Evolutionary conservation across 179 eudicot species (phyloP), one percentile per base, ranked within the genome.

Genomic region (Corrigiola litoralis): DNA sequence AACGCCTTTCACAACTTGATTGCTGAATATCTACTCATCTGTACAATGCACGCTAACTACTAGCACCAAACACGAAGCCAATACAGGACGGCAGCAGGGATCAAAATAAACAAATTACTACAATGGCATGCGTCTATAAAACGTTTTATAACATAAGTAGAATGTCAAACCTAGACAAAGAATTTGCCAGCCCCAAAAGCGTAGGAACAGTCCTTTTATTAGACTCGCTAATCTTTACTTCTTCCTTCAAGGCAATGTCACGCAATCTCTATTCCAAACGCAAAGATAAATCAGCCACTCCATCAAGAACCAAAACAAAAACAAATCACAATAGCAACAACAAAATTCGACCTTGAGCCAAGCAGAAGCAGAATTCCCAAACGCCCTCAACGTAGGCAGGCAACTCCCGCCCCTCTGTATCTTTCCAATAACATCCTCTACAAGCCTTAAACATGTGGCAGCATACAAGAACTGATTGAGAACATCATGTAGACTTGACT

Each of bases 161-260:
- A 65, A 33, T 58, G 65, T 63, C 83, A 54, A 72, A 92, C 99
- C 99, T 90, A 74, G 97, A 84, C 65, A 94, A 77, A 59, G 99
- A 82, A 80, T 82, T 90, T 21, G 87, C 75, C 73, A 94, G 68
- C 27, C 96, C 99, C 85, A 94, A 77, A 27, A 94, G 82, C 46
- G 99, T 87, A 50, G 87, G 82, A 73, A 81, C 63, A 63, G 79
- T 75, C 63, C 74, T 74, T 29, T 64, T 28, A 46, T 75, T 67
- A 20, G 81, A 67, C 63, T 66, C 82, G 47, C 23, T 75, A 14
- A 83, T 72, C 75, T 75, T 81, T 20, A 78, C 77, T 75, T 94
- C 95, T 79, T 90, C 97, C 49, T 79, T 82, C 81, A 90, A 81
- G 38, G 97, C 94, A 78, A 86, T 75, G 64, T 81, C 83, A n/a